Evolutionary conservation across 75 land plant species (phyloP).

Genomic region (Chamaecyparis obtusa): DNA sequence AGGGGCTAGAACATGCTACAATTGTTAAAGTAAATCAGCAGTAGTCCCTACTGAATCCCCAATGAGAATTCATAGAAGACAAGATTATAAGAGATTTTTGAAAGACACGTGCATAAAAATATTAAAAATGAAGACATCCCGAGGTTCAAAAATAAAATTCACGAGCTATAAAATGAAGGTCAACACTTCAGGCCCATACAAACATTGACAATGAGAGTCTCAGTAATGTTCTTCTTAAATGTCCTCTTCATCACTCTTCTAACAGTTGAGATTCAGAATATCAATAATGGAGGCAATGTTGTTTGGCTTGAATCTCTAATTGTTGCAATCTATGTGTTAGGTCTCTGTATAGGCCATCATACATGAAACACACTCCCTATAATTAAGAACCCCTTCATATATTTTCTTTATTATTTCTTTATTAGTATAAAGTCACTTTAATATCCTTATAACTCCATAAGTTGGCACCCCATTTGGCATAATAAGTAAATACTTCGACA

Average conservation of each 20-base stretch:
- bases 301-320: not conserved
- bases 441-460: no score
- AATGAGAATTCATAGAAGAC: not conserved
- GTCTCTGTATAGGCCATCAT: not conserved
- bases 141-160: no score
- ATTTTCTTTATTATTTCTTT: no score
- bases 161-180: no score
- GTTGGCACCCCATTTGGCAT: no score
- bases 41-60: not conserved
- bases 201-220: no score
- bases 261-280: not conserved
- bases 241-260: not conserved
- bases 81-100: not conserved
- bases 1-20: not conserved
- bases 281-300: not conserved
- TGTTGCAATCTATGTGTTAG: not conserved
- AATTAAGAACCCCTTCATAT: no score
- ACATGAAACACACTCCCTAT: not conserved
- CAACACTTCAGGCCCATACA: no score
- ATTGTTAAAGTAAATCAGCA: not conserved
- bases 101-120: not conserved
- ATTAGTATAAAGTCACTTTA: no score
- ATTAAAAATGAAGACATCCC: no score
- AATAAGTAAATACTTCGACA: no score
- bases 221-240: no score